These are phyloP conservation scores for Funneliformis mosseae DNA, from an alignment of 192 early-diverging fungal species.

Conservation along the genomic window DNA sequence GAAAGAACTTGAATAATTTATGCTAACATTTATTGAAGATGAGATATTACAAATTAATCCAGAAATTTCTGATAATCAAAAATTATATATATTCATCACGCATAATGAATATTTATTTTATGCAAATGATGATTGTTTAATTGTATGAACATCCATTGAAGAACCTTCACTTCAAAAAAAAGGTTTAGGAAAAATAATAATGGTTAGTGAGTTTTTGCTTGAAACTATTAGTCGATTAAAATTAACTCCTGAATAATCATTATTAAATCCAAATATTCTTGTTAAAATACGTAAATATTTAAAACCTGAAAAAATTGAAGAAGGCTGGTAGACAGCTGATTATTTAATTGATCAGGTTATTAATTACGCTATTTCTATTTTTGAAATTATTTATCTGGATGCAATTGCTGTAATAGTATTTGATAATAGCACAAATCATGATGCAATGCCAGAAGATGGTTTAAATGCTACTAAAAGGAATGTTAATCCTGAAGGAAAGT, in stretches of 20 bases:
- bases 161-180: background rate
- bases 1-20: background rate
- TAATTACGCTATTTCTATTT: conserved; percentile 13
- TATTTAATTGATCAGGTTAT: conserved; percentile 12
- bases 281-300: background rate
- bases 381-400: background rate
- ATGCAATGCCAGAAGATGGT: conserved; percentile 20
- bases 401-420: background rate
- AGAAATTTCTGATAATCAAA: background rate
- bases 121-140: background rate
- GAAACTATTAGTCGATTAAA: background rate
- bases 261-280: background rate
- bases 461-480: conserved; percentile 35
- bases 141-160: background rate
- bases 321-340: conserved; percentile 4
- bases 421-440: background rate
- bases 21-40: background rate
- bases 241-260: background rate
- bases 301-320: conserved; percentile 5
- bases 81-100: background rate
- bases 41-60: background rate
- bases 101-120: conserved; percentile 13
- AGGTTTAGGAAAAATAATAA: background rate
- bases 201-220: background rate
- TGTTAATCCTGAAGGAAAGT: conserved; percentile 30